Percentiles rank a stretch among this genome's conserved stretches.
Evolutionary conservation across 2,329 filamentous ascomycete species (phyloP).

Genomic region (Diaporthe sp.): DNA sequence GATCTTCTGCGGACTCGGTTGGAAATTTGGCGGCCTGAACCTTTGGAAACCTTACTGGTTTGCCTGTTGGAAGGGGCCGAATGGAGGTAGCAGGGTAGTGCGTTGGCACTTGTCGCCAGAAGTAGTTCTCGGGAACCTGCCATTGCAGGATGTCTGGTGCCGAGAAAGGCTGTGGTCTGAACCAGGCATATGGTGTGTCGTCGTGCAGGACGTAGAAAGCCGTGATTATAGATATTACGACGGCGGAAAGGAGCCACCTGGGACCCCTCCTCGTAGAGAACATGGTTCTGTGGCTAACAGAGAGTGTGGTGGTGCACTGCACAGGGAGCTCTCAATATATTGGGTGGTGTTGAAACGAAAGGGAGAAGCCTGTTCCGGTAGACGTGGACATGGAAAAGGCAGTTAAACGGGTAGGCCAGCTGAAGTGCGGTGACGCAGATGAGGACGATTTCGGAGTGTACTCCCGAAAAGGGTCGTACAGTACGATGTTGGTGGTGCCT

Average conservation of each 20-base stretch:
- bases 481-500: no score
- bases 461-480: no score
- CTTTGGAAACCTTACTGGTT: conserved; percentile 3
- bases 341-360: no score
- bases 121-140: conserved; percentile 34
- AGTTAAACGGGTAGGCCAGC: no score
- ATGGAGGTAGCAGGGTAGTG: conserved; percentile 28
- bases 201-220: conserved; percentile 5
- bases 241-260: conserved; percentile 18
- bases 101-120: conserved; percentile 34
- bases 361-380: no score
- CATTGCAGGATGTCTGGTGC: background rate
- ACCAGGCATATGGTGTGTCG: background rate
- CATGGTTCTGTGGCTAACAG: background rate
- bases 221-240: background rate
- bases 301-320: background rate
- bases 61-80: conserved; percentile 30
- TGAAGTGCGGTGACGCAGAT: no score
- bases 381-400: no score
- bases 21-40: conserved; percentile 35
- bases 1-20: conserved; percentile 2
- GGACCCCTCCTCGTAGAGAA: background rate
- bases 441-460: no score
- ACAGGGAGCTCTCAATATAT: background rate
- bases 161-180: conserved; percentile 1